Base-by-base conservation (phyloP, 306 rosid genomes). In the Cicer judaicum region DNA sequence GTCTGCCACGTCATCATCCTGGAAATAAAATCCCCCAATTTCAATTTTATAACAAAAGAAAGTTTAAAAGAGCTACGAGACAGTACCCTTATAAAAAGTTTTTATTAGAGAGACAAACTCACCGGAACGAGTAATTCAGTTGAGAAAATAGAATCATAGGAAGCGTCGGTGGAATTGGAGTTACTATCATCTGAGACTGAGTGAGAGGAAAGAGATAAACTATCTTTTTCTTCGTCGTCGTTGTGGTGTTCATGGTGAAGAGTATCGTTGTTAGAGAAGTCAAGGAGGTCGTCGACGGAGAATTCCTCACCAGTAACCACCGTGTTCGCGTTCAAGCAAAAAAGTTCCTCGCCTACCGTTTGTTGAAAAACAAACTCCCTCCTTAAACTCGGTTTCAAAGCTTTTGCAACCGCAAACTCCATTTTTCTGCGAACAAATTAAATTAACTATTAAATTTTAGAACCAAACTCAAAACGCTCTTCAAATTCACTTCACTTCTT, bases 1-100 rank as follows among this genome's bases (percentile, higher is more conserved):
- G 7, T 72, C 98, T 6, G 93, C 94, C 74, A 91, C 5, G 62
- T 89, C 90, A 87, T 88, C 97, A 67, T 78, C 85, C 98, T 94
- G 91, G 62, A 5, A 60, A 77, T 57, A 16, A 41, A 65, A 18
- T 12, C n/a, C 8, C 9, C 11, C 11, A 68, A 24, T 50, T 44
- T 42, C 38, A 29, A 8, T 15, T 72, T 1, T 39, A 13, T 72
- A 21, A 36, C 39, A 10, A 53, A n/a, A 19, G 9, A 6, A 16
- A 12, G 18, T 4, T 24, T 1, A 2, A 15, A 15, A 61, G 15
- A 9, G n/a, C n/a, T n/a, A n/a, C n/a, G n/a, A n/a, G n/a, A n/a
- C n/a, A n/a, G n/a, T n/a, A n/a, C n/a, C n/a, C n/a, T 18, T 18
- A 18, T 18, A 18, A 18, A 18, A 18, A 18, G 19, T 18, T 0